phyloP scores from a whole-genome alignment of 1,284 basidiomycete genomes.

The Microbotryum intermedium region DNA sequence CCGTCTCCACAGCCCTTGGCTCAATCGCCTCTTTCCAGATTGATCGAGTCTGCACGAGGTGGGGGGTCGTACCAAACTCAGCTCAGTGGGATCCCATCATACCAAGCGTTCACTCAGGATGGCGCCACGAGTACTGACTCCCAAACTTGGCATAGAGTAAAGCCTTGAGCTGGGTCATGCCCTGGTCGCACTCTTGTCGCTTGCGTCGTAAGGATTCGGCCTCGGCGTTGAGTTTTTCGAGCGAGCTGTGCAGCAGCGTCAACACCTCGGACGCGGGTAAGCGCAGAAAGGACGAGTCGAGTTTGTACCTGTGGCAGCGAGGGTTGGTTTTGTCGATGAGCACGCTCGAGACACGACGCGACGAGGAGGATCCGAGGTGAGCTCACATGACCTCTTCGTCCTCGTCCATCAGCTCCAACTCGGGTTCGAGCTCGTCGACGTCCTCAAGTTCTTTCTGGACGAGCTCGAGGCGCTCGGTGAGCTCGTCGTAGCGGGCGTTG shows the following conservation, averaged over 20 bases:
- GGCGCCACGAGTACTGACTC: slow-evolving; percentile 11
- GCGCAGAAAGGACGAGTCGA: slow-evolving; percentile 83
- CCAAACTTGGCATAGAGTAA: slow-evolving; percentile 45
- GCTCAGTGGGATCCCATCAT: too few species aligned
- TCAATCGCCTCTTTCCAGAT: slow-evolving; percentile 17
- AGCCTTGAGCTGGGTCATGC: slow-evolving; percentile 86
- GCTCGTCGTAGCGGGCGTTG: slow-evolving; percentile 63
- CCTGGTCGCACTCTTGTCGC: slow-evolving; percentile 63
- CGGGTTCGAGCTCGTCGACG: slow-evolving; percentile 70
- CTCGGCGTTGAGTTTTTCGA: slow-evolving; percentile 52
- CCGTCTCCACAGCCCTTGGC: not conserved
- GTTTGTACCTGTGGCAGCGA: slow-evolving; percentile 57
- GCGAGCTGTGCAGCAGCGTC: slow-evolving; percentile 64
- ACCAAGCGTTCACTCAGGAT: too few species aligned
- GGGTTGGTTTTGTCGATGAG: not conserved
- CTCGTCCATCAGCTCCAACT: slow-evolving; percentile 88
- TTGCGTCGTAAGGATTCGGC: slow-evolving; percentile 51
- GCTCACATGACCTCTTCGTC: slow-evolving; percentile 64
- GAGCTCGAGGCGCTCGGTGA: slow-evolving; percentile 78
- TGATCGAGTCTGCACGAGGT: slow-evolving; percentile 12
- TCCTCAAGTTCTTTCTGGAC: slow-evolving; percentile 79
- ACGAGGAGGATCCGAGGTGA: too few species aligned
- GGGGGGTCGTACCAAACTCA: too few species aligned
- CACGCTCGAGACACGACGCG: too few species aligned
- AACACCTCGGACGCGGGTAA: slow-evolving; percentile 63